A percentile compares a stretch with the other conserved stretches of the same genome.
Evolutionary conservation across 345 rosid species (phyloP).

Genomic region (Geranium rotundifolium): DNA sequence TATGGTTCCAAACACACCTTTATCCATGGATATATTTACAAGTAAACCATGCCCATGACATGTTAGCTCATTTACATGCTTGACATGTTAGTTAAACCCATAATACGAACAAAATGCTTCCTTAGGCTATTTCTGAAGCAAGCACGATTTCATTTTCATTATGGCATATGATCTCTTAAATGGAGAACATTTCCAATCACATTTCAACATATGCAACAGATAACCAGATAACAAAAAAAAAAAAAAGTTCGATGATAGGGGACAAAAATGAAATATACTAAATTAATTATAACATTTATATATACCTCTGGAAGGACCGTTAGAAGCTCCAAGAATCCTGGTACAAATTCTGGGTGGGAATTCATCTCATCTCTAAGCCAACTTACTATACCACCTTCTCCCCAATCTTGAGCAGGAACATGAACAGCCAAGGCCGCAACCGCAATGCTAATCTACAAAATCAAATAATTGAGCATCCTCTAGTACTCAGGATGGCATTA

Average conservation of each 20-base stretch:
- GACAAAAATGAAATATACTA: conserved; percentile 1
- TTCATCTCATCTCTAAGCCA: conserved; percentile 96
- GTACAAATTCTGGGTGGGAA: conserved; percentile 78
- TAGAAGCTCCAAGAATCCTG: conserved; percentile 95
- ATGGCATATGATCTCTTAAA: too few species aligned
- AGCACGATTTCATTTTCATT: too few species aligned
- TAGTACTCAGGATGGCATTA: neutral
- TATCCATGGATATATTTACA: too few species aligned
- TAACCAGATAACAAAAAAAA: too few species aligned
- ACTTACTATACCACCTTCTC: conserved; percentile 81
- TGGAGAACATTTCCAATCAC: too few species aligned
- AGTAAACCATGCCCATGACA: neutral
- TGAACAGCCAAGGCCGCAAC: conserved; percentile 99
- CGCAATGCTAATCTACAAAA: conserved; percentile 87
- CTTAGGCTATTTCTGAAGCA: too few species aligned
- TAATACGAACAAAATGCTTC: too few species aligned
- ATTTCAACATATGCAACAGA: too few species aligned
- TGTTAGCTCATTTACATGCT: neutral
- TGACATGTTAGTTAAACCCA: too few species aligned
- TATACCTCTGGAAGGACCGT: conserved; percentile 94
- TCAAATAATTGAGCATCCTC: neutral
- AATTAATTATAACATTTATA: neutral
- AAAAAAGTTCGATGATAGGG: neutral
- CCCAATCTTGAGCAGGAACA: conserved; percentile 93
- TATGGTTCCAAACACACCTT: too few species aligned